Evolutionary conservation across 352 stramenopile genomes (phyloP).

Genomic region (Globisporangium takayamanum): DNA sequence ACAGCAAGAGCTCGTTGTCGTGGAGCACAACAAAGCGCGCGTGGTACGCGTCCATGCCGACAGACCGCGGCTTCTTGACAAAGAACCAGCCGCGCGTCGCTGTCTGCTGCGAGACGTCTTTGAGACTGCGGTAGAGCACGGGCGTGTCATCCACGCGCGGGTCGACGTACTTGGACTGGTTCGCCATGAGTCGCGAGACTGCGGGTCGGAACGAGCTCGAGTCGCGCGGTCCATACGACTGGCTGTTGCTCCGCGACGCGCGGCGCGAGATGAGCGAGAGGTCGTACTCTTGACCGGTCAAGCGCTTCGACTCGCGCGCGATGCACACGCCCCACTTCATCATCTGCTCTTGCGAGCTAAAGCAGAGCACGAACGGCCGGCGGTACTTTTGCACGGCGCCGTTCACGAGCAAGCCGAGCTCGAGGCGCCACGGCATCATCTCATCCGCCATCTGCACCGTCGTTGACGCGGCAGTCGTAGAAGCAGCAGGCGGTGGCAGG

Average conservation of each 20-base stretch:
- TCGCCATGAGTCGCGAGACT: slow-evolving; percentile 71
- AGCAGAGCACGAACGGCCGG: slow-evolving; percentile 73
- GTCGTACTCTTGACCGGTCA: slow-evolving; percentile 80
- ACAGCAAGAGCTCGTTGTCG: slow-evolving; percentile 69
- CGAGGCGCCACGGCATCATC: slow-evolving; percentile 70
- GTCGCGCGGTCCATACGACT: slow-evolving; percentile 49
- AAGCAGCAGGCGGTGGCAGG: not conserved
- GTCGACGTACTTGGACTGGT: slow-evolving; percentile 70
- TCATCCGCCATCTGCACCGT: slow-evolving; percentile 28
- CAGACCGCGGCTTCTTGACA: slow-evolving; percentile 61
- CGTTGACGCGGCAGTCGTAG: not conserved
- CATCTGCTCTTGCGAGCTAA: slow-evolving; percentile 70
- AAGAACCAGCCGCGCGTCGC: slow-evolving; percentile 81
- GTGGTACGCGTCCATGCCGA: slow-evolving; percentile 72
- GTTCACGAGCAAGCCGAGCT: slow-evolving; percentile 62
- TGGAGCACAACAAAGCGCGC: slow-evolving; percentile 79
- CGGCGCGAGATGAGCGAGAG: slow-evolving; percentile 62
- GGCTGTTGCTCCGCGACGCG: slow-evolving; percentile 58
- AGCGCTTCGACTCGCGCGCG: slow-evolving; percentile 65
- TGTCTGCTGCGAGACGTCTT: slow-evolving; percentile 63
- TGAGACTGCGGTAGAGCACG: slow-evolving; percentile 62
- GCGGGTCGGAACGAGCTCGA: slow-evolving; percentile 47
- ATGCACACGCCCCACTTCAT: slow-evolving; percentile 84
- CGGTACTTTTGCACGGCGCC: slow-evolving; percentile 56
- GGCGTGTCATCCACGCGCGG: slow-evolving; percentile 39